Evolutionary conservation across 2,329 filamentous ascomycete species (phyloP), one percentile per base, ranked within the genome.

Genomic region (Stachybotrys chlorohalonatus): DNA sequence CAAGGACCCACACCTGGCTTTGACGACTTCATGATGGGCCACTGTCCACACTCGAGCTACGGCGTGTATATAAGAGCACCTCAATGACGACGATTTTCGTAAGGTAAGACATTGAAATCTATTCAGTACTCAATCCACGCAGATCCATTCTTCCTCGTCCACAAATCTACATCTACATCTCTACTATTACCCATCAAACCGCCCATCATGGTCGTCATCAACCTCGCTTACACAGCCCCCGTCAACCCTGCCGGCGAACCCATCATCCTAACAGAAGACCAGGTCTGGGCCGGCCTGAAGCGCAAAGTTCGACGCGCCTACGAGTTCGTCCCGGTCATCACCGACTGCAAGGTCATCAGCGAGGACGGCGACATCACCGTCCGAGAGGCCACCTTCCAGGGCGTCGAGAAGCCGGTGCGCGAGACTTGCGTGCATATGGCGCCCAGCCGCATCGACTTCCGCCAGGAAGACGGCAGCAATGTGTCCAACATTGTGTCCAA

Each of bases 281-380:
- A 73, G 51, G 58, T 70, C 54, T 73, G 70, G 69, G 59, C 63
- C 1, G 70, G 69, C 1, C 65, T 73, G 7, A 57, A 67, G 61
- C 63, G 65, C 57, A 72, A 73, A 54, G 68, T 69, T n/a, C 62
- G 62, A 2, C 58, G 55, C 5, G 66, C 70, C 3, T 57, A 71
- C 9, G 69, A 72, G 46, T 73, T 73, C 36, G 67, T 73, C 11
- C 64, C 70, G 1, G 64, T 66, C n/a, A 72, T 73, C 51, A 56
- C 58, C 1, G 53, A 56, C 7, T 70, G 68, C 59, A 55, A 63
- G 45, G 63, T 73, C 3, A 31, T 70, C 3, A 59, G 60, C 6
- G 68, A 70, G 46, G 62, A 65, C 11, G 61, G 60, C 0, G 53
- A 58, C n/a, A 62, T 59, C 3, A 51, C 70, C n/a, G 58, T 59